A percentile compares a stretch with the other conserved stretches of the same genome.
These are phyloP conservation scores for Hemerocallis citrina DNA, from an alignment of 106 monocot species.

Conservation along the genomic window DNA sequence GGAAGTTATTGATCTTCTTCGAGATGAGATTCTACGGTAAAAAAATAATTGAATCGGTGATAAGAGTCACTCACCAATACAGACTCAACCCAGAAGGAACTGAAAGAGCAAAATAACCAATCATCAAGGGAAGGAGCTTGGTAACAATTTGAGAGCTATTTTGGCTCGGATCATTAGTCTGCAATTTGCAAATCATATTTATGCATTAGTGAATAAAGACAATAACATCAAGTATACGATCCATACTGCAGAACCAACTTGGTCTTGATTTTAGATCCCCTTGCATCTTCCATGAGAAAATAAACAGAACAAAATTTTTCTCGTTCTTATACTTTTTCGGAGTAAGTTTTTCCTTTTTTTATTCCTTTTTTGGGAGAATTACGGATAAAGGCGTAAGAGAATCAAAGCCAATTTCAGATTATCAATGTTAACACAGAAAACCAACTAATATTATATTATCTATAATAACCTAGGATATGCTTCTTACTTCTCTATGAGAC, in stretches of 20 bases:
- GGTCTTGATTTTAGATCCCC: not conserved
- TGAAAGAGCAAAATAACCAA: constrained; percentile 92
- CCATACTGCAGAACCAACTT: not conserved
- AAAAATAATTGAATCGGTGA: too few relatives aligned
- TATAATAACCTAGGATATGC: too few relatives aligned
- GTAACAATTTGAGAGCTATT: constrained; percentile 67
- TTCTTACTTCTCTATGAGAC: too few relatives aligned
- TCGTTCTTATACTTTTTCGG: too few relatives aligned
- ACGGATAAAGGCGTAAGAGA: too few relatives aligned
- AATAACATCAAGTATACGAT: not conserved
- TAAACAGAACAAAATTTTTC: not conserved
- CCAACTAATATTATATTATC: too few relatives aligned
- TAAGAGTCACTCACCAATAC: constrained; percentile 63
- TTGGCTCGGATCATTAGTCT: constrained; percentile 76
- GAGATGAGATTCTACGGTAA: too few relatives aligned
- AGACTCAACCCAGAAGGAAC: constrained; percentile 93
- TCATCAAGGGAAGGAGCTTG: constrained; percentile 75
- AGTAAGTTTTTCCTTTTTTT: too few relatives aligned
- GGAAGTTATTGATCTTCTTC: too few relatives aligned
- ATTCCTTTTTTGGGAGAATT: too few relatives aligned
- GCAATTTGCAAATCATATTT: constrained; percentile 10
- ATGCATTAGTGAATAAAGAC: constrained; percentile 1
- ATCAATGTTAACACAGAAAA: too few relatives aligned
- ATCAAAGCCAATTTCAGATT: too few relatives aligned
- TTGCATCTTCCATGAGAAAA: not conserved